Evolutionary conservation across 306 rosid species (phyloP).

Genomic region (Cucumis sativus): DNA sequence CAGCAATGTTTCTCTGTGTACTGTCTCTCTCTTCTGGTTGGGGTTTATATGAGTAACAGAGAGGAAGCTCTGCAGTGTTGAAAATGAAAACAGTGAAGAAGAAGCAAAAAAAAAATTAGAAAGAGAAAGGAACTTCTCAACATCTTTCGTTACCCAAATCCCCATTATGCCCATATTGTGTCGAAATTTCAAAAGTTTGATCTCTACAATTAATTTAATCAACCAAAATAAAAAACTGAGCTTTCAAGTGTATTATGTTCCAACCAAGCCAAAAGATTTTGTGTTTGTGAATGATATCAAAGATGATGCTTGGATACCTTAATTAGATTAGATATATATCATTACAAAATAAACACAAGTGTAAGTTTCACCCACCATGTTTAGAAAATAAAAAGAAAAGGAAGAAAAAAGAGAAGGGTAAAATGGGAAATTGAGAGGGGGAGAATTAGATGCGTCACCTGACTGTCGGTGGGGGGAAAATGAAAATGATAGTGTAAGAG

Average conservation of each 20-base stretch:
- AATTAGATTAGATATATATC: too few relatives aligned
- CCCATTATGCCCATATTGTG: background rate
- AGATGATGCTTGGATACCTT: too few relatives aligned
- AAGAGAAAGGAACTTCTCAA: background rate
- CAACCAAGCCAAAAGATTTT: background rate
- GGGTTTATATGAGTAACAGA: background rate
- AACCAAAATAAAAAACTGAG: background rate
- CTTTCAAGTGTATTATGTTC: background rate
- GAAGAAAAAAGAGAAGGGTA: background rate
- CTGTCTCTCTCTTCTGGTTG: background rate
- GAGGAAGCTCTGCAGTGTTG: background rate
- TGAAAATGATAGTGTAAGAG: background rate
- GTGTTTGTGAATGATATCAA: background rate
- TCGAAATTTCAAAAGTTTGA: background rate
- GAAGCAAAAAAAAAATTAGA: background rate
- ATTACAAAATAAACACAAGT: too few relatives aligned
- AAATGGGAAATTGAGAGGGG: background rate
- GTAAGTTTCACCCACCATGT: too few relatives aligned
- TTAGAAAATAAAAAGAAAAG: too few relatives aligned
- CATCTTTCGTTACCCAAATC: background rate
- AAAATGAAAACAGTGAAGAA: background rate
- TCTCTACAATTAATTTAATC: too few relatives aligned
- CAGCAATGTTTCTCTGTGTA: slow-evolving; percentile 5
- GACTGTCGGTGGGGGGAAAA: slow-evolving; percentile 20
- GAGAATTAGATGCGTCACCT: slow-evolving; percentile 2